Conservation (phyloP, 2,329 filamentous ascomycete genomes). For the Calonectria pauciramosa region DNA sequence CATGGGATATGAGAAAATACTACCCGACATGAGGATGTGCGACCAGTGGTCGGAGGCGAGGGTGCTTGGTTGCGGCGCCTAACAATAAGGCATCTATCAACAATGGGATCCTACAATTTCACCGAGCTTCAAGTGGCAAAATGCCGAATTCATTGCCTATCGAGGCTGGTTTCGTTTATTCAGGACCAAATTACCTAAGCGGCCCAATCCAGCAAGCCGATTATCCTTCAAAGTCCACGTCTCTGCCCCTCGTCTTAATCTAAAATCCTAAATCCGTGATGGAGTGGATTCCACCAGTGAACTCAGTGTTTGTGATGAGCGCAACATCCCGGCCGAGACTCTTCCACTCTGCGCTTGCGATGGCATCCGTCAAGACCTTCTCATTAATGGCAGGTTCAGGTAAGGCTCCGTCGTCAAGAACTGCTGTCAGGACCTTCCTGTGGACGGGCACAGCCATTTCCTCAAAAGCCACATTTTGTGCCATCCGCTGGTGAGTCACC, state of each 20-base stretch:
- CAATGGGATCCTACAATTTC: neutral
- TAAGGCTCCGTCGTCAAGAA: neutral
- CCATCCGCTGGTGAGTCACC: neutral
- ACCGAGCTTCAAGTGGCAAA: neutral
- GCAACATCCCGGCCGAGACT: neutral
- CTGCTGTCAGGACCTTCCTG: neutral
- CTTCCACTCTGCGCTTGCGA: neutral
- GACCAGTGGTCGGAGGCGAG: neutral
- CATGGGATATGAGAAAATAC: neutral
- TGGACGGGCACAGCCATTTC: neutral
- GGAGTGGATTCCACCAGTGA: neutral
- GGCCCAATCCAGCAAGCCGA: neutral
- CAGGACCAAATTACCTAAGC: neutral
- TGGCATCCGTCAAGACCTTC: neutral
- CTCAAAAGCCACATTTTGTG: neutral
- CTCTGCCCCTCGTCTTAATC: neutral
- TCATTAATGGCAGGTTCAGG: neutral
- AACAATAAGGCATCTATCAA: neutral
- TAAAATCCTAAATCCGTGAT: neutral
- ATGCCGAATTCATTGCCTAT: neutral
- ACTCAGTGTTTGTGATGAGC: neutral
- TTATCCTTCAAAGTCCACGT: neutral
- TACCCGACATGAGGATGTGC: neutral
- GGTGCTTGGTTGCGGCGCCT: neutral
- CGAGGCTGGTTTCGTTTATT: neutral